phyloP scores from a whole-genome alignment of 805 yeast species.

The Kregervanrija pseudodelftensis region DNA sequence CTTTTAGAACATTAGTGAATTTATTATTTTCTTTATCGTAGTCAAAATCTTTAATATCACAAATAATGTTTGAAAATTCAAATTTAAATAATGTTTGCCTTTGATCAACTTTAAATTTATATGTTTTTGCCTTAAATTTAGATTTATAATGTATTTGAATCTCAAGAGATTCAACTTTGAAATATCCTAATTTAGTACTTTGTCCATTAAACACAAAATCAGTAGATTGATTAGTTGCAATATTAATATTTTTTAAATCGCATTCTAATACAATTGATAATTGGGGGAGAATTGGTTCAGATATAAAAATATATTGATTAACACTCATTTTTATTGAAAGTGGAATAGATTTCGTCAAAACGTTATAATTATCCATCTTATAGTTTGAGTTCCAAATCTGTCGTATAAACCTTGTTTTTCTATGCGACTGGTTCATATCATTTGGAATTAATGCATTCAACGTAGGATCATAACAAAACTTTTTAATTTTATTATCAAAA shows the following conservation, averaged over 20 bases:
- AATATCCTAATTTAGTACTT: constrained; percentile 4
- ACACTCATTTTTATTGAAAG: not conserved
- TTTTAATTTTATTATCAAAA: constrained; percentile 3
- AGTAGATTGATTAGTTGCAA: not conserved
- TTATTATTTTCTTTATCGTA: not conserved
- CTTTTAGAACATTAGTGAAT: not conserved
- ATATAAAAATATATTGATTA: not conserved
- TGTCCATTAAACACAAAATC: constrained; percentile 8
- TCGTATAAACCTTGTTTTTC: constrained; percentile 4
- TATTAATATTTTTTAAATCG: constrained; percentile 1
- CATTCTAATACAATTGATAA: not conserved
- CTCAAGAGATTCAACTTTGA: constrained; percentile 1
- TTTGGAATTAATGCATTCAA: constrained; percentile 3
- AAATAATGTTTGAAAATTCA: not conserved
- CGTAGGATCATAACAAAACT: constrained; percentile 3
- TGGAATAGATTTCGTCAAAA: constrained; percentile 3
- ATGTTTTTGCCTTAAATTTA: not conserved
- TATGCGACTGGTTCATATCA: constrained; percentile 1
- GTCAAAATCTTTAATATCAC: constrained; percentile 6
- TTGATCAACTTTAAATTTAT: not conserved
- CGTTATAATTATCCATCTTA: constrained; percentile 1
- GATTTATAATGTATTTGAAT: not conserved
- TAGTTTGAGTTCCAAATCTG: constrained; percentile 4
- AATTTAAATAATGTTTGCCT: not conserved
- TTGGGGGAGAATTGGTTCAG: constrained; percentile 1